A percentile compares a stretch with the other conserved stretches of the same genome.
These are phyloP conservation scores for Pulveroboletus sp. DNA, from an alignment of 768 basidiomycete genomes.

Conservation along the genomic window DNA sequence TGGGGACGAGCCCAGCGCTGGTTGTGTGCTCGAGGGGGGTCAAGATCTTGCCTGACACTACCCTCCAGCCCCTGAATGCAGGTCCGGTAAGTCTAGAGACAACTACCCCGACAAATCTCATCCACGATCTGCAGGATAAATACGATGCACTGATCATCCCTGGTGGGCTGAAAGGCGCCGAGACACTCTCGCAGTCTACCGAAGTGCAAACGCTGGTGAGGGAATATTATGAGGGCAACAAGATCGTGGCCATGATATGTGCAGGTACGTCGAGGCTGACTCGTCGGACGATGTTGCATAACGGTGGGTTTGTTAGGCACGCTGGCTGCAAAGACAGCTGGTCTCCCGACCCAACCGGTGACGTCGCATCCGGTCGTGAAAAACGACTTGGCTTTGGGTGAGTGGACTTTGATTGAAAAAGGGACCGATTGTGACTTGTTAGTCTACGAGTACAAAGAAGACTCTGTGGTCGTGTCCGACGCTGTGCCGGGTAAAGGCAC, in stretches of 20 bases:
- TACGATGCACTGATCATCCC: slow-evolving; percentile 75
- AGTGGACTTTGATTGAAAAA: slow-evolving; percentile 6
- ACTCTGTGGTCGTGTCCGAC: slow-evolving; percentile 65
- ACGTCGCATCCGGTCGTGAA: slow-evolving; percentile 81
- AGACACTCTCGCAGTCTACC: slow-evolving; percentile 59
- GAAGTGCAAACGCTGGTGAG: slow-evolving; percentile 63
- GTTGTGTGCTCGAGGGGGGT: slow-evolving; percentile 72
- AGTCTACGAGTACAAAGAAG: slow-evolving; percentile 77
- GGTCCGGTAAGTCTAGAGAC: slow-evolving; percentile 41
- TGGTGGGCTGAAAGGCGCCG: slow-evolving; percentile 76
- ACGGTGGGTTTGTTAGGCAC: slow-evolving; percentile 45
- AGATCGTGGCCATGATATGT: slow-evolving; percentile 80
- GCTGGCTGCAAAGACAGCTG: slow-evolving; percentile 61
- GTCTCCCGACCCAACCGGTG: slow-evolving; percentile 58
- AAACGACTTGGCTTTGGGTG: slow-evolving; percentile 53
- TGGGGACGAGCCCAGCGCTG: slow-evolving; percentile 39
- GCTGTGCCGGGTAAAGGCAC: slow-evolving; percentile 37
- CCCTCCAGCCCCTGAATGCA: slow-evolving; percentile 43
- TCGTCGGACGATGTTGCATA: not conserved
- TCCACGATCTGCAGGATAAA: slow-evolving; percentile 41
- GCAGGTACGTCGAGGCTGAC: slow-evolving; percentile 51
- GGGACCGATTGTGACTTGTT: not conserved
- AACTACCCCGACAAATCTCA: not conserved
- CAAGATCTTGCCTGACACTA: slow-evolving; percentile 65
- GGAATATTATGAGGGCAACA: slow-evolving; percentile 39